These are phyloP conservation scores for Galeopsis tetrahit DNA, from an alignment of 257 asterid genomes.

Conservation along the genomic window DNA sequence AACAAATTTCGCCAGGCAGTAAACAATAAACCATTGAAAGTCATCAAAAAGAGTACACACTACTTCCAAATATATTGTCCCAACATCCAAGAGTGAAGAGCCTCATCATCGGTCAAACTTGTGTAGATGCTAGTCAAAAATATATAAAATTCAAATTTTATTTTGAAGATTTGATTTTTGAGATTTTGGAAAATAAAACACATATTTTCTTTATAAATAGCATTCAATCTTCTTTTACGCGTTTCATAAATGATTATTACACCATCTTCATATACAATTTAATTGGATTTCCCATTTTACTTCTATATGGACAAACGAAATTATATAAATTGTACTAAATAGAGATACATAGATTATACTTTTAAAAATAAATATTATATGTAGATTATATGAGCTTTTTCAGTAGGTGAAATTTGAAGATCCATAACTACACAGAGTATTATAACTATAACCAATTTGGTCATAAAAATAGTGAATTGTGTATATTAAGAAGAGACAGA, in stretches of 20 bases:
- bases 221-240: no score
- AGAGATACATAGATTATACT: conserved; percentile 15
- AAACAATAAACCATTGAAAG: conserved; percentile 75
- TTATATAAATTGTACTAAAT: conserved; percentile 8
- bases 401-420: neutral
- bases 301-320: neutral
- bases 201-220: no score
- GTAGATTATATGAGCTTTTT: conserved; percentile 19
- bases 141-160: no score
- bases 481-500: neutral
- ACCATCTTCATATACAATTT: neutral
- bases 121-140: neutral
- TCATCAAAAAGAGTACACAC: conserved; percentile 74
- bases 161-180: no score
- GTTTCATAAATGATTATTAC: neutral
- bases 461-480: neutral
- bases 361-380: neutral
- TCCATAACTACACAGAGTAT: neutral
- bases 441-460: neutral
- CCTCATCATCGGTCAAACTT: conserved; percentile 54
- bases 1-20: conserved; percentile 58
- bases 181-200: no score
- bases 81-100: conserved; percentile 61
- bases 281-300: conserved; percentile 23
- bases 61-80: conserved; percentile 65